These are phyloP conservation scores for Teunomyces aglyptinius DNA, from an alignment of 805 yeast genomes.

Conservation along the genomic window DNA sequence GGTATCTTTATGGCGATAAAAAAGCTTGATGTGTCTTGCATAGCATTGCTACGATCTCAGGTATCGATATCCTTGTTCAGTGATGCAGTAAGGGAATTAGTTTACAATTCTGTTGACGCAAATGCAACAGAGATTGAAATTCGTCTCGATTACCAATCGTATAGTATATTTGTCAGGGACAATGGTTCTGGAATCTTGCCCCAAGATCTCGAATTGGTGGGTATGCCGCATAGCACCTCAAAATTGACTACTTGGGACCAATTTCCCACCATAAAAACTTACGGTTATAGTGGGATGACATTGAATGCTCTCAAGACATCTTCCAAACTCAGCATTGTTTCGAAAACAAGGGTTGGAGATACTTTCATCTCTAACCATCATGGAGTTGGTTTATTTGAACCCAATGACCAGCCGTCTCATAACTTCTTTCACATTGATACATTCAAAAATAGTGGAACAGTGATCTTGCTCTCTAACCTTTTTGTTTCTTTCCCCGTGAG, in stretches of 20 bases:
- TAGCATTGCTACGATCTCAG: conserved; percentile 28
- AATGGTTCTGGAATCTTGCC: conserved; percentile 68
- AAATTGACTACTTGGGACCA: neutral
- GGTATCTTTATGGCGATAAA: conserved; percentile 1
- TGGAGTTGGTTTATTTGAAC: neutral
- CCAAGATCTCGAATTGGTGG: conserved; percentile 47
- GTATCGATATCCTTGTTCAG: conserved; percentile 31
- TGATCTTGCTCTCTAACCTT: conserved; percentile 33
- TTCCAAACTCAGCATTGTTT: conserved; percentile 45
- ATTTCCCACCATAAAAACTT: neutral
- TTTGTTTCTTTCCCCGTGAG: conserved; percentile 49
- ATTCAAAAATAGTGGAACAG: conserved; percentile 33
- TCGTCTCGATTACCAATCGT: conserved; percentile 26
- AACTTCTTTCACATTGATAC: conserved; percentile 7
- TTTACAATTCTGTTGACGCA: conserved; percentile 59
- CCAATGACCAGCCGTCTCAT: neutral
- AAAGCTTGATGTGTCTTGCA: conserved; percentile 13
- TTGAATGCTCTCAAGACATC: conserved; percentile 7
- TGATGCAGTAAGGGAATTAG: conserved; percentile 47
- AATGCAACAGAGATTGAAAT: conserved; percentile 40
- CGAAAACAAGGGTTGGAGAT: conserved; percentile 33
- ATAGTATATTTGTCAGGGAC: conserved; percentile 51
- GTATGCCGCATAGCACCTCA: conserved; percentile 36
- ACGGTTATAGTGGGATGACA: conserved; percentile 13
- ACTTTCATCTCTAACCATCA: neutral